Conservation (phyloP, 371 early-diverging fungal species). For the Syncephalastrum sp. region DNA sequence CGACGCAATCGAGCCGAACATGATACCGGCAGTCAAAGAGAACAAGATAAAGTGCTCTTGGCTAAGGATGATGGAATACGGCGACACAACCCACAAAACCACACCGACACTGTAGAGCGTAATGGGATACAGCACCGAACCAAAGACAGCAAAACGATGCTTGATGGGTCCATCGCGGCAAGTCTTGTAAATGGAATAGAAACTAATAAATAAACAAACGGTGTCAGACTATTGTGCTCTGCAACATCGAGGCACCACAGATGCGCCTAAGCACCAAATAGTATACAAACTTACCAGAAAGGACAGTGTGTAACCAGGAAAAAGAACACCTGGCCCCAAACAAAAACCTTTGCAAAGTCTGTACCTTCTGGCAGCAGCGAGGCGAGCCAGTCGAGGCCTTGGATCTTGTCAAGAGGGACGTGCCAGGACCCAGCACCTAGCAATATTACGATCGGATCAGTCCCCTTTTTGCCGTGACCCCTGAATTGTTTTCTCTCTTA, state of each 20-base stretch:
- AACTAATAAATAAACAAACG: slow-evolving; percentile 4
- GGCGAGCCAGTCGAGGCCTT: slow-evolving; percentile 19
- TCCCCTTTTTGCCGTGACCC: neutral
- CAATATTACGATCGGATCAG: slow-evolving; percentile 7
- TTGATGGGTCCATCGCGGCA: slow-evolving; percentile 48
- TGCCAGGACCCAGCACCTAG: slow-evolving; percentile 45
- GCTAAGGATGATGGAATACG: slow-evolving; percentile 60
- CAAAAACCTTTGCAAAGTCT: slow-evolving; percentile 37
- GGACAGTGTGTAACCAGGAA: slow-evolving; percentile 41
- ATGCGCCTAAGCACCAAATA: neutral
- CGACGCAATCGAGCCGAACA: slow-evolving; percentile 87
- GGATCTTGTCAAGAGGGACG: slow-evolving; percentile 24
- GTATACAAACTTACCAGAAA: slow-evolving; percentile 30
- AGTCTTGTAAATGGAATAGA: slow-evolving; percentile 54
- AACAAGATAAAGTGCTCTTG: slow-evolving; percentile 72
- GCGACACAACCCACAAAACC: slow-evolving; percentile 65
- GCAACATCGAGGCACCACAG: neutral
- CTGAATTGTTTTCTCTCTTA: slow-evolving; percentile 13
- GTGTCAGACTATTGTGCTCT: neutral
- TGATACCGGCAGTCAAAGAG: slow-evolving; percentile 70
- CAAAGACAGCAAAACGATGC: slow-evolving; percentile 10
- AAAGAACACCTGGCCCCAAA: slow-evolving; percentile 33
- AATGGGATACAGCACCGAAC: slow-evolving; percentile 13
- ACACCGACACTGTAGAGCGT: slow-evolving; percentile 9
- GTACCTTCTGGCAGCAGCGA: slow-evolving; percentile 22